A percentile compares a stretch with the other conserved stretches of the same genome.
phyloP scores from a whole-genome alignment of 768 basidiomycete species.

The Strobilomyces echinocephalus region DNA sequence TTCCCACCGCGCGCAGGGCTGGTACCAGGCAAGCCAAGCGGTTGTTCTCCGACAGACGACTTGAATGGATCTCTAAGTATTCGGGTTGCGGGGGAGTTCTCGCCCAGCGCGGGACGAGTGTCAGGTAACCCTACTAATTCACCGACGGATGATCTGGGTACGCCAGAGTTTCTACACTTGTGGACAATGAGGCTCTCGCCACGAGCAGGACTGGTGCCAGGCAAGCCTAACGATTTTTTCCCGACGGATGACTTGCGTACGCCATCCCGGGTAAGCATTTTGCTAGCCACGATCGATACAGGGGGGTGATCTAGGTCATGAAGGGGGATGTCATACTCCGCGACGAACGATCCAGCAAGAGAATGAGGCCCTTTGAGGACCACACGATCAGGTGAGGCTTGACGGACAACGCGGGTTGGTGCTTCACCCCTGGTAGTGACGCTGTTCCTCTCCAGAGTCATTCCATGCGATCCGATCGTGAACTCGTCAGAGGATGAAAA shows the following conservation, averaged over 20 bases:
- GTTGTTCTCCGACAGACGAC: background rate
- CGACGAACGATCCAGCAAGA: conserved; percentile 9
- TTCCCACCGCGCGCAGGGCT: conserved; percentile 6
- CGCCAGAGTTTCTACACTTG: background rate
- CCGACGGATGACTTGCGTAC: conserved; percentile 6
- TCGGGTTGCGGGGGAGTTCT: background rate
- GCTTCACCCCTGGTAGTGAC: background rate
- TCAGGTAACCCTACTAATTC: conserved; percentile 8
- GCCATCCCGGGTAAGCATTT: background rate
- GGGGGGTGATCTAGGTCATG: conserved; percentile 2
- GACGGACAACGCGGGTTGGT: background rate
- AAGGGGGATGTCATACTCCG: conserved; percentile 17
- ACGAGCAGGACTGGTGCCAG: conserved; percentile 12
- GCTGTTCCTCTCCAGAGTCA: background rate
- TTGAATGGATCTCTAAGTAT: background rate
- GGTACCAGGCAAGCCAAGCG: conserved; percentile 10
- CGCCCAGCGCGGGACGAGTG: conserved; percentile 8
- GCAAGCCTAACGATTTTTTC: background rate
- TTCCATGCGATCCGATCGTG: conserved; percentile 10
- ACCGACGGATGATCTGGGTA: conserved; percentile 2
- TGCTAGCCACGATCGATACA: background rate
- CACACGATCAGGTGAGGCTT: background rate
- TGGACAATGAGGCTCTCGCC: background rate
- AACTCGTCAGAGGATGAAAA: conserved; percentile 29
- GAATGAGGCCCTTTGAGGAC: background rate